phyloP scores from a whole-genome alignment of 257 asterid species.

The Plectranthus barbatus region DNA sequence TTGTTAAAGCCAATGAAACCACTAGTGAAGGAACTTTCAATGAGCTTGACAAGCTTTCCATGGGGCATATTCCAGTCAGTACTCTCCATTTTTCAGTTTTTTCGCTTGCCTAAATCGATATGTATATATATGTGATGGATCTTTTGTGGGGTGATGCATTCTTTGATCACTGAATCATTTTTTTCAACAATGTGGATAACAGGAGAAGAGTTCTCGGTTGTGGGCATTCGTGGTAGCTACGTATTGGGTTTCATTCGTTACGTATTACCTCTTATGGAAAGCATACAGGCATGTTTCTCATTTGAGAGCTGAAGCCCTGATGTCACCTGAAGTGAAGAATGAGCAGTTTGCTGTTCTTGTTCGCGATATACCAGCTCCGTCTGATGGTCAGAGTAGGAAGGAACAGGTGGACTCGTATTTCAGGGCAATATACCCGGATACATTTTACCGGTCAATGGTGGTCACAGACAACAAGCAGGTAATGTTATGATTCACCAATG shows the following conservation, averaged over 20 bases:
- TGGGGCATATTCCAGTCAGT: slow-evolving; percentile 68
- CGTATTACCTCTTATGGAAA: slow-evolving; percentile 68
- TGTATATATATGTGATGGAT: not conserved
- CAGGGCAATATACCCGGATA: slow-evolving; percentile 66
- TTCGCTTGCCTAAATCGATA: not conserved
- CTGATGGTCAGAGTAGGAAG: slow-evolving; percentile 57
- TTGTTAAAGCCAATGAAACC: slow-evolving; percentile 22
- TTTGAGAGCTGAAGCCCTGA: slow-evolving; percentile 70
- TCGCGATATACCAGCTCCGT: slow-evolving; percentile 60
- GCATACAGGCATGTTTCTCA: slow-evolving; percentile 64
- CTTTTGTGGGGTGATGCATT: not conserved
- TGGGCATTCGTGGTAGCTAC: slow-evolving; percentile 65
- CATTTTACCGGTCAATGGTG: slow-evolving; percentile 70
- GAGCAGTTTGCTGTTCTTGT: slow-evolving; percentile 82
- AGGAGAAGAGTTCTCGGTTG: slow-evolving; percentile 49
- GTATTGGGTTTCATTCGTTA: slow-evolving; percentile 63
- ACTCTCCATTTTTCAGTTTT: not conserved
- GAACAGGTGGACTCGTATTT: slow-evolving; percentile 87
- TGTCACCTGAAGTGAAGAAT: slow-evolving; percentile 53
- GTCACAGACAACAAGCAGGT: slow-evolving; percentile 71
- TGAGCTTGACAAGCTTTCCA: slow-evolving; percentile 71
- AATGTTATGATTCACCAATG: not conserved
- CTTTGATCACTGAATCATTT: not conserved
- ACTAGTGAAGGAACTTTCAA: slow-evolving; percentile 61
- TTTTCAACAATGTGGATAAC: slow-evolving; percentile 9